Conservation (phyloP, 306 rosid genomes). For the Alnus rubra region DNA sequence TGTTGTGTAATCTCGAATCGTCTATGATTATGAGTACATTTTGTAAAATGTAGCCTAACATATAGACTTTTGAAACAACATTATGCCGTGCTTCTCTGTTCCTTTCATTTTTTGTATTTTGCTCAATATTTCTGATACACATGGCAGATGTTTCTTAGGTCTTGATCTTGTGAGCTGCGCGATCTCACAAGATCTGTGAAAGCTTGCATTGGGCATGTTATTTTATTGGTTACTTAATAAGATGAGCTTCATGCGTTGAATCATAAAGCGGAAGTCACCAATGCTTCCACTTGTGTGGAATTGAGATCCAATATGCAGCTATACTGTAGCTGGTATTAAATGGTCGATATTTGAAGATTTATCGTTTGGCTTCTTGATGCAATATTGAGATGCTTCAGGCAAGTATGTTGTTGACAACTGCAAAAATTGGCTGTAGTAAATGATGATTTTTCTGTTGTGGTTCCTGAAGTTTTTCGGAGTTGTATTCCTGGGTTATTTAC, state of each 20-base stretch:
- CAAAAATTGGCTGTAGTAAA: neutral
- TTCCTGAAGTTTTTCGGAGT: neutral
- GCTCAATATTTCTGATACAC: neutral
- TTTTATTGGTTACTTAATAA: neutral
- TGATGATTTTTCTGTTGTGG: neutral
- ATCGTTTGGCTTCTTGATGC: neutral
- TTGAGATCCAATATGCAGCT: neutral
- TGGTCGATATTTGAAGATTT: neutral
- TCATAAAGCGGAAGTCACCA: neutral
- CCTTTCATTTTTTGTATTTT: neutral
- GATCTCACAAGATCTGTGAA: neutral
- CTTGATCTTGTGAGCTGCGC: neutral
- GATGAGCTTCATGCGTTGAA: neutral
- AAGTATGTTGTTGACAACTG: neutral
- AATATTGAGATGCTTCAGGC: neutral
- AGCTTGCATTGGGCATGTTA: neutral
- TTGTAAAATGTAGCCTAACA: neutral
- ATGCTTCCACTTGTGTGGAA: neutral
- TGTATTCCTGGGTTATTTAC: neutral
- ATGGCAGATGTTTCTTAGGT: neutral
- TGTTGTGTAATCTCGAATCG: neutral
- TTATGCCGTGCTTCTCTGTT: neutral
- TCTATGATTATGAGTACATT: neutral
- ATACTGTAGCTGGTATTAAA: neutral
- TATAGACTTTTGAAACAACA: neutral